Base-by-base conservation (phyloP, 2,329 filamentous ascomycete species). In the Thelonectria blattea region DNA sequence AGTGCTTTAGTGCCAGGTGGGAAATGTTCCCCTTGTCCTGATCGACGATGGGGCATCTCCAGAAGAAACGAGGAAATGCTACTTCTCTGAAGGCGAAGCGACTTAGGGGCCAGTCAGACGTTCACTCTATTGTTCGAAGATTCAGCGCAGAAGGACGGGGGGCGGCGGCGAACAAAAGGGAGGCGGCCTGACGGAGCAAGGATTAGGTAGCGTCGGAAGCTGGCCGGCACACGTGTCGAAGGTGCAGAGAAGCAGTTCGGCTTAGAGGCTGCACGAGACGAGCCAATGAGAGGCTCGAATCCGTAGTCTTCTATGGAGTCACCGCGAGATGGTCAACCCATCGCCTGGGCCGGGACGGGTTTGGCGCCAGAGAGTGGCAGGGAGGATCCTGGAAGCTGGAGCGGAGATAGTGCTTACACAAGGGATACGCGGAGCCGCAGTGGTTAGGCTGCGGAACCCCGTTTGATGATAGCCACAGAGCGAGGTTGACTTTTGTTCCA, bases 321-420 rank as follows among this genome's bases (percentile, higher is more conserved):
- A 18, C 12, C 18, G 42, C 18, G 18, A 46, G 34, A 37, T 37
- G 34, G 34, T 37, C 34, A 46, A 42, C 9, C 17, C 39, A 42
- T 42, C 39, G 39, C 9, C n/a, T 17, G 17, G 18, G 42, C 42
- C 17, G 22, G 45, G 45, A 22, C 27, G 24, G 27, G 45, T 22
- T 30, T 27, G 22, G 45, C 24, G 22, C 20, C 15, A 20, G n/a
- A 15, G 14, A 4, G 14, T 22, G 45, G 10, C 20, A 47, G 22
- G 42, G 45, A 47, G 20, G 14, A 47, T 22, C 45, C 45, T 17
- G 45, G 45, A 30, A 15, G 18, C 18, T 47, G 10, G 18, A 46
- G 22, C 12, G 45, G 22, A 93, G 97, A 71, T 97, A 93, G 2
- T 78, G 97, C 64, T 93, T 88, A 73, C 93, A 97, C 74, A 97